These are phyloP conservation scores for Leishmania guyanensis DNA, from an alignment of 208 protist species.

Conservation along the genomic window DNA sequence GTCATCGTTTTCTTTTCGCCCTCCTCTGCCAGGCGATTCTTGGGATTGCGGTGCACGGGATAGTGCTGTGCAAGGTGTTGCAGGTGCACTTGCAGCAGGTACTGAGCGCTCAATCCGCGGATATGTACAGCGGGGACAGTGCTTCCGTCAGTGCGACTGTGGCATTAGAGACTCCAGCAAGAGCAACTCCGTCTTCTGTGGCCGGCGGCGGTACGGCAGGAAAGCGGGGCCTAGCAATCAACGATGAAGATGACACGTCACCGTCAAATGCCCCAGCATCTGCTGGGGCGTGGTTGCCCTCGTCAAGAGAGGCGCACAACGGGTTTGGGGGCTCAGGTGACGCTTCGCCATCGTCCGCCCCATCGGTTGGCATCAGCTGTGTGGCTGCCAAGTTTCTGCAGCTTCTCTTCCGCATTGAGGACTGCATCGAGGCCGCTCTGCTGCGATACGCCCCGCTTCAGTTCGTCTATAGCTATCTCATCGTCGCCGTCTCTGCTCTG, in stretches of 20 bases:
- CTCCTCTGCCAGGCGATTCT: slow-evolving; percentile 71
- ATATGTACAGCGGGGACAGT: slow-evolving; percentile 8
- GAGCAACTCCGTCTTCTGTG: not conserved
- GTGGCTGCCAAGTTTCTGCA: not conserved
- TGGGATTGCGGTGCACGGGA: slow-evolving; percentile 53
- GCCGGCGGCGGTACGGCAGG: slow-evolving; percentile 1
- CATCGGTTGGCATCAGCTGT: not conserved
- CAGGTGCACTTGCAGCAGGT: slow-evolving; percentile 32
- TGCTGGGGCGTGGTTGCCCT: not conserved
- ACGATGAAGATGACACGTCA: not conserved
- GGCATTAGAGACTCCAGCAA: not conserved
- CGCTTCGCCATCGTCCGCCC: not conserved
- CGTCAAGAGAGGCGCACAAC: not conserved
- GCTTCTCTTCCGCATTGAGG: slow-evolving; percentile 36
- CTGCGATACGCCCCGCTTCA: slow-evolving; percentile 27
- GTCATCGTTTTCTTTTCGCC: slow-evolving; percentile 53
- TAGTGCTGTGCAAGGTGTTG: slow-evolving; percentile 55
- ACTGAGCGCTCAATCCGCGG: slow-evolving; percentile 8
- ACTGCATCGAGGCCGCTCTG: slow-evolving; percentile 36
- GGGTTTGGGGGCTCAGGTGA: not conserved
- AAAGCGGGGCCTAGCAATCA: not conserved
- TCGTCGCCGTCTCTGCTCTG: slow-evolving; percentile 15
- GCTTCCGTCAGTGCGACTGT: not conserved
- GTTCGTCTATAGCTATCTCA: slow-evolving; percentile 33
- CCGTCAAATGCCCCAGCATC: not conserved